phyloP scores from a whole-genome alignment of 805 yeast species.

The Starmerella floricola region DNA sequence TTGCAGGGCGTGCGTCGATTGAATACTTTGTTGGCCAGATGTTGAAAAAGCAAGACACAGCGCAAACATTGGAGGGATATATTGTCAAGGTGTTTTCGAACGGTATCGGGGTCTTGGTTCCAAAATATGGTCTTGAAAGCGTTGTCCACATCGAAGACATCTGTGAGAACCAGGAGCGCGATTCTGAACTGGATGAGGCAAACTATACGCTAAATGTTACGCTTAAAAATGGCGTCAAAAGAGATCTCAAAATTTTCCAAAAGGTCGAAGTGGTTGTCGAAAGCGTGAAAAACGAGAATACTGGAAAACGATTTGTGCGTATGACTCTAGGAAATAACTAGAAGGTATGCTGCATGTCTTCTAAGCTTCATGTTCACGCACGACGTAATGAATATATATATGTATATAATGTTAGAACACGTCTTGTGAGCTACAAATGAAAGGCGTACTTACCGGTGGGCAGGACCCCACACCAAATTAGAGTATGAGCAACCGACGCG shows the following conservation, averaged over 20 bases:
- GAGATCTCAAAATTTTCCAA: slow-evolving; percentile 61
- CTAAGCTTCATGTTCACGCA: too few relatives aligned
- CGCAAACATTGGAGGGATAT: slow-evolving; percentile 61
- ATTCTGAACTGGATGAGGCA: slow-evolving; percentile 58
- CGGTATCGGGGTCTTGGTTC: slow-evolving; percentile 89
- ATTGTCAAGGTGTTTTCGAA: slow-evolving; percentile 85
- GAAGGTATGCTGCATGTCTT: too few relatives aligned
- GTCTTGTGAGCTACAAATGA: too few relatives aligned
- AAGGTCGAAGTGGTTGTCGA: slow-evolving; percentile 71
- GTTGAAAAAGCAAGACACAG: slow-evolving; percentile 68
- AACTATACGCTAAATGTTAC: slow-evolving; percentile 52
- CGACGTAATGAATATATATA: not conserved
- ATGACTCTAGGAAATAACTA: slow-evolving; percentile 29
- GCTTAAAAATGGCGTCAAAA: slow-evolving; percentile 35
- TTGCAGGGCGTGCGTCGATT: slow-evolving; percentile 96
- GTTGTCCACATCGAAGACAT: slow-evolving; percentile 70
- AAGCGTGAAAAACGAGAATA: slow-evolving; percentile 69
- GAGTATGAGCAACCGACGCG: too few relatives aligned
- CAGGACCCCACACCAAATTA: too few relatives aligned
- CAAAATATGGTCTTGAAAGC: slow-evolving; percentile 92
- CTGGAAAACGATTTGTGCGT: slow-evolving; percentile 88
- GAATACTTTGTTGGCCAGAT: slow-evolving; percentile 98
- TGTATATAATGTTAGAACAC: too few relatives aligned
- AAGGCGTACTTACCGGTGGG: too few relatives aligned
- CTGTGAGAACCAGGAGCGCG: slow-evolving; percentile 43